phyloP scores from a whole-genome alignment of 768 basidiomycete genomes.

The Obba rivulosa region DNA sequence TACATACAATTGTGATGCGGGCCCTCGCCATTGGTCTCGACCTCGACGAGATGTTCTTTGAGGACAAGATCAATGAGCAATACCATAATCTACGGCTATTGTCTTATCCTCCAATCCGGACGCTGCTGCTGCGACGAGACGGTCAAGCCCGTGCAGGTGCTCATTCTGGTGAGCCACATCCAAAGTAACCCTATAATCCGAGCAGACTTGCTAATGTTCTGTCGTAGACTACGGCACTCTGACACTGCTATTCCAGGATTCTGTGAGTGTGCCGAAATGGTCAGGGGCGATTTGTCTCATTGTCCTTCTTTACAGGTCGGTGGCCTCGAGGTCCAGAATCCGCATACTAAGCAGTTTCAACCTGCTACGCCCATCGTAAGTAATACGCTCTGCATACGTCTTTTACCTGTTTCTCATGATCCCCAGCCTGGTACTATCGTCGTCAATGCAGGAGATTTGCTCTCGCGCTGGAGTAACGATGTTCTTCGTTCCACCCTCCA shows the following conservation, averaged over 20 bases:
- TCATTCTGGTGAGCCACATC: conserved; percentile 53
- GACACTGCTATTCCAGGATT: conserved; percentile 78
- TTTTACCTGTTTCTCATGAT: background rate
- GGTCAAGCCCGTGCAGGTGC: conserved; percentile 80
- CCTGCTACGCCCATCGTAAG: conserved; percentile 74
- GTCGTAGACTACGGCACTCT: conserved; percentile 45
- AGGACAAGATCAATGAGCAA: conserved; percentile 67
- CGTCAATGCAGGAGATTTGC: conserved; percentile 76
- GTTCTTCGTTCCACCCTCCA: conserved; percentile 75
- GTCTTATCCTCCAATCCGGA: conserved; percentile 75
- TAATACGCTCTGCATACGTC: background rate
- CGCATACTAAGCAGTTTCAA: conserved; percentile 65
- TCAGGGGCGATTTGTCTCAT: background rate
- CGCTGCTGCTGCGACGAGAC: conserved; percentile 46
- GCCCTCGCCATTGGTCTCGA: conserved; percentile 78
- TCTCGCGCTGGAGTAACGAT: conserved; percentile 83
- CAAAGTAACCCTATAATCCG: conserved; percentile 2
- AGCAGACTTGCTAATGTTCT: conserved; percentile 8
- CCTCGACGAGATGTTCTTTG: conserved; percentile 71
- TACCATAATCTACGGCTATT: conserved; percentile 78
- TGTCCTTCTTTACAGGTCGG: conserved; percentile 46
- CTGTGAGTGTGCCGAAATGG: conserved; percentile 30
- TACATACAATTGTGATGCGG: conserved; percentile 77
- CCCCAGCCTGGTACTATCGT: conserved; percentile 73
- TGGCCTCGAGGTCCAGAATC: conserved; percentile 78